Percentiles rank a stretch among this genome's conserved stretches.
Evolutionary conservation across 192 early-diverging fungal species (phyloP).

Genomic region (Chytriomyces sp.): DNA sequence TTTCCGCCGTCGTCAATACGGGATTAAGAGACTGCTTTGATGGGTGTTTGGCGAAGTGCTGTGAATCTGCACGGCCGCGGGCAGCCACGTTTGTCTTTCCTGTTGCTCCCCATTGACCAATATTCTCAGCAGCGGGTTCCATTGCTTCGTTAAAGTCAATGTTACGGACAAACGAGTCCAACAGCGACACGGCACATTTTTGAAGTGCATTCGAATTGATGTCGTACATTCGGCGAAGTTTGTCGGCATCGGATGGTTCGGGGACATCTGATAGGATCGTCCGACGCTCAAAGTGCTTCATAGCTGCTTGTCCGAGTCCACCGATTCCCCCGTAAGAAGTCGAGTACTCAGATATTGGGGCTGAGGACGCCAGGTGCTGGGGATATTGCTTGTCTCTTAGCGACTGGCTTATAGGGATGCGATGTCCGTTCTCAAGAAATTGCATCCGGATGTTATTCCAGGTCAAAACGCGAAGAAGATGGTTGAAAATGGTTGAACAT

Average conservation of each 20-base stretch:
- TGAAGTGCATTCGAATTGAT: slow-evolving; percentile 41
- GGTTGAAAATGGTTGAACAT: slow-evolving; percentile 39
- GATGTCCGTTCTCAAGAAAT: slow-evolving; percentile 30
- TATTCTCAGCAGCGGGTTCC: neutral
- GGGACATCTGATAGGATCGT: neutral
- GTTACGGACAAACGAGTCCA: slow-evolving; percentile 48
- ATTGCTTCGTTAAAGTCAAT: neutral
- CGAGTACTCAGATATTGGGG: slow-evolving; percentile 17
- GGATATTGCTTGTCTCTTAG: neutral
- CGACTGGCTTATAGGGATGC: neutral
- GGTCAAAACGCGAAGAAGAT: slow-evolving; percentile 44
- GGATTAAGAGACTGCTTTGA: neutral
- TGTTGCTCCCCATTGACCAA: slow-evolving; percentile 3
- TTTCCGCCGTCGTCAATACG: slow-evolving; percentile 32
- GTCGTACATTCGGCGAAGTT: slow-evolving; percentile 7
- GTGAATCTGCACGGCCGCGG: neutral
- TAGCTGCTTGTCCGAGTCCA: slow-evolving; percentile 14
- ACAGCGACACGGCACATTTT: slow-evolving; percentile 48
- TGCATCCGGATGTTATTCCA: slow-evolving; percentile 57
- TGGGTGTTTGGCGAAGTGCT: neutral
- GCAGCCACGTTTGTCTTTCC: neutral
- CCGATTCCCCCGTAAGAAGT: slow-evolving; percentile 34
- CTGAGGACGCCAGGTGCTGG: too few relatives aligned
- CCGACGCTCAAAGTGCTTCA: slow-evolving; percentile 24
- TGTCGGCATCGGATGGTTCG: slow-evolving; percentile 4